phyloP scores from a whole-genome alignment of 371 early-diverging fungal genomes.

The Funneliformis caledonium region DNA sequence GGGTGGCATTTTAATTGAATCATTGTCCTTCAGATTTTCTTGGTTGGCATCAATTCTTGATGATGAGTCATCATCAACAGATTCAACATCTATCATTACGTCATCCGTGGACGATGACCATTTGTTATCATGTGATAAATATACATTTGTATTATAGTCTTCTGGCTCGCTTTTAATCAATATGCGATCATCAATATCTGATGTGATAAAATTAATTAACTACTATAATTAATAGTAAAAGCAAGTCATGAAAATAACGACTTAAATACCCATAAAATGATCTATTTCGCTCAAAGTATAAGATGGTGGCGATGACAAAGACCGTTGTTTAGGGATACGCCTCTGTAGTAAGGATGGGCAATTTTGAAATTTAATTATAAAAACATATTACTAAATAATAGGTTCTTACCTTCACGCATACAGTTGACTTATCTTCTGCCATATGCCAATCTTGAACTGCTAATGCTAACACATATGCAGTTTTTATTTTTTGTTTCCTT shows the following conservation, averaged over 20 bases:
- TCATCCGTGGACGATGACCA: slow-evolving; percentile 10
- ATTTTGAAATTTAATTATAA: neutral
- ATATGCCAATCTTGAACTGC: slow-evolving; percentile 87
- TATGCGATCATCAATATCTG: no score
- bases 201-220: no score
- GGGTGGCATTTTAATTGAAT: slow-evolving; percentile 24
- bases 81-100: slow-evolving; percentile 35
- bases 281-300: no score
- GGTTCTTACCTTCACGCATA: slow-evolving; percentile 58
- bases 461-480: slow-evolving; percentile 67
- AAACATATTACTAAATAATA: neutral
- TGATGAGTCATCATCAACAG: slow-evolving; percentile 36
- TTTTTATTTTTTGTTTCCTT: slow-evolving; percentile 82
- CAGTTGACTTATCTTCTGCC: slow-evolving; percentile 66
- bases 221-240: no score
- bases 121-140: no score
- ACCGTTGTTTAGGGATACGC: neutral
- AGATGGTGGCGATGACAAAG: no score
- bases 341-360: neutral
- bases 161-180: neutral
- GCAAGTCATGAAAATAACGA: no score
- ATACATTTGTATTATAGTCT: neutral
- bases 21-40: slow-evolving; percentile 12
- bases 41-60: neutral
- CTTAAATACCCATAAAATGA: no score